Conservation (phyloP, 305 asterid genomes). For the Withania somnifera region DNA sequence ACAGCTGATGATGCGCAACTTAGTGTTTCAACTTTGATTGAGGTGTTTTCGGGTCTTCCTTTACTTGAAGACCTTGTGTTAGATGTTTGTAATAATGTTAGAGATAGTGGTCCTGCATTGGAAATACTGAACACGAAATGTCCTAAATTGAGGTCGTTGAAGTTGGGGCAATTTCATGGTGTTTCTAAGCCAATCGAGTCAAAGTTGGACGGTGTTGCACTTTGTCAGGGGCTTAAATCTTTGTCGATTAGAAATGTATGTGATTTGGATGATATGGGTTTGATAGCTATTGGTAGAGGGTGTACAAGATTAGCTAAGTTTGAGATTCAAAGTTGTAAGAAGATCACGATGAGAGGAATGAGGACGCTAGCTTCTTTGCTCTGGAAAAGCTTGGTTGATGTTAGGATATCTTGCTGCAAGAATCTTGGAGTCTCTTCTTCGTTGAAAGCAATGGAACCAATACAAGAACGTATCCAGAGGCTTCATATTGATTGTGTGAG, state of each 20-base stretch:
- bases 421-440: constrained; percentile 51
- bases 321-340: constrained; percentile 62
- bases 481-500: constrained; percentile 77
- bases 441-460: constrained; percentile 60
- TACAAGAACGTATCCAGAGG: constrained; percentile 50
- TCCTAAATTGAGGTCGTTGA: constrained; percentile 50
- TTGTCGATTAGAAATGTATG: constrained; percentile 57
- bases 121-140: constrained; percentile 63
- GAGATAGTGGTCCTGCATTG: constrained; percentile 68
- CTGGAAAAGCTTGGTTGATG: constrained; percentile 45
- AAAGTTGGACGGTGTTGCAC: constrained; percentile 65
- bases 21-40: constrained; percentile 47
- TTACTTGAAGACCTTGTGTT: constrained; percentile 53
- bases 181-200: constrained; percentile 61
- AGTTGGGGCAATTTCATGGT: constrained; percentile 75
- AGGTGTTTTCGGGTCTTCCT: constrained; percentile 62
- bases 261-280: constrained; percentile 69
- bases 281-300: constrained; percentile 83
- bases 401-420: constrained; percentile 59
- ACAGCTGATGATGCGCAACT: constrained; percentile 46
- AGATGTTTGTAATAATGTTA: constrained; percentile 60
- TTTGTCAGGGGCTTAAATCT: constrained; percentile 53
- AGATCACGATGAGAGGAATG: constrained; percentile 59
- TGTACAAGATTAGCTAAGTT: constrained; percentile 55
- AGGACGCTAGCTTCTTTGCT: constrained; percentile 66